Percentiles rank a stretch among this genome's conserved stretches.
Conservation (phyloP, 2,329 filamentous ascomycete genomes). For the Tolypocladium cylindrosporum region DNA sequence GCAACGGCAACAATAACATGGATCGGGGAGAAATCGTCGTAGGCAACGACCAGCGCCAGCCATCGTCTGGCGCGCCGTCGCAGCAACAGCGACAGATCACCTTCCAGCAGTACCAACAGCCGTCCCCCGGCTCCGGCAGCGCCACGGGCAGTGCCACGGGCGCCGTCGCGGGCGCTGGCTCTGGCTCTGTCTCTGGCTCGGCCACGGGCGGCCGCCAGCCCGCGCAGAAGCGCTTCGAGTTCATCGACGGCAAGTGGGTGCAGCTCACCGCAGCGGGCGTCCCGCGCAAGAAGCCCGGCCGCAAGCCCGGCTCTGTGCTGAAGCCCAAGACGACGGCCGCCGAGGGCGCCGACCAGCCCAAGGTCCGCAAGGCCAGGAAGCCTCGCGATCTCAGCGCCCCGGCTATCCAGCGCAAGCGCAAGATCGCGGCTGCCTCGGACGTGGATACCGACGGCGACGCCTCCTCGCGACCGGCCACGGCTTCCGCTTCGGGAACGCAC, state of each 20-base stretch:
- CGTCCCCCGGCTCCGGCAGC: slow-evolving; percentile 9
- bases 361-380: slow-evolving; percentile 44
- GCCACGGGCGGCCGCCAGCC: slow-evolving; percentile 9
- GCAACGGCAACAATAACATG: slow-evolving; percentile 23
- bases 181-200: slow-evolving; percentile 18
- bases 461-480: slow-evolving; percentile 16
- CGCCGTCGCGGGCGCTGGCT: neutral
- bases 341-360: slow-evolving; percentile 30
- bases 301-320: slow-evolving; percentile 50
- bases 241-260: slow-evolving; percentile 30
- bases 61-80: neutral
- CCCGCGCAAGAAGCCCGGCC: slow-evolving; percentile 53
- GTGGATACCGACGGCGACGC: slow-evolving; percentile 22
- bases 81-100: slow-evolving; percentile 11
- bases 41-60: slow-evolving; percentile 24
- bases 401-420: slow-evolving; percentile 44
- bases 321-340: slow-evolving; percentile 27
- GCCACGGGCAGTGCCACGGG: neutral
- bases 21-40: slow-evolving; percentile 37
- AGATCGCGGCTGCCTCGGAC: slow-evolving; percentile 30
- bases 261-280: slow-evolving; percentile 47
- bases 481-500: slow-evolving; percentile 17
- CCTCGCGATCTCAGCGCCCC: slow-evolving; percentile 49
- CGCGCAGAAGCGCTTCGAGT: slow-evolving; percentile 19
- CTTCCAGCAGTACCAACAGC: slow-evolving; percentile 15